Conservation (phyloP, 2,329 filamentous ascomycete species). For the Scedosporium apiospermum region DNA sequence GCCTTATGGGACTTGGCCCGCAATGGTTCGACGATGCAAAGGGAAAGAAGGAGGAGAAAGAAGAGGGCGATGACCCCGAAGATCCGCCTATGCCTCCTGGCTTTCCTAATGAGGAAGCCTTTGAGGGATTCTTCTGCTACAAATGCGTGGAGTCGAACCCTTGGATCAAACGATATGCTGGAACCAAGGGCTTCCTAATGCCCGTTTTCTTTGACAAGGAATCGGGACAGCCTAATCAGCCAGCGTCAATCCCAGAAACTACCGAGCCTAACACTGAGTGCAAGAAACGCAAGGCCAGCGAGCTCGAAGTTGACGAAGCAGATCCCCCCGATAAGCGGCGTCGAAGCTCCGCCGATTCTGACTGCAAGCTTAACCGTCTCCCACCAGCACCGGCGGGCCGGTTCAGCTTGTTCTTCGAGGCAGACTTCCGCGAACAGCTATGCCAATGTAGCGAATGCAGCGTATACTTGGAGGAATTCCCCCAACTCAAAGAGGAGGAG, state of each 20-base stretch:
- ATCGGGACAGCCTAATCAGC: constrained; percentile 10
- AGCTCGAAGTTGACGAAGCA: constrained; percentile 26
- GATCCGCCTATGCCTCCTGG: constrained; percentile 68
- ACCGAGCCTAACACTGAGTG: constrained; percentile 12
- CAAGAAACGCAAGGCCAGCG: constrained; percentile 60
- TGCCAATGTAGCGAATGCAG: constrained; percentile 75
- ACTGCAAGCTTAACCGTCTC: constrained; percentile 54
- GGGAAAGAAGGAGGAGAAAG: constrained; percentile 14
- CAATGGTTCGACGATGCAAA: constrained; percentile 55
- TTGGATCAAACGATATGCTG: constrained; percentile 87
- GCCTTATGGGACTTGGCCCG: constrained; percentile 70
- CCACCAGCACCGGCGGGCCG: constrained; percentile 42
- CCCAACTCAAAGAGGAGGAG: constrained; percentile 86
- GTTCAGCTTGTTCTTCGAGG: constrained; percentile 76
- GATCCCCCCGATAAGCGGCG: constrained; percentile 38
- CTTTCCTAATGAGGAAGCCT: constrained; percentile 82
- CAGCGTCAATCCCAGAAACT: neutral
- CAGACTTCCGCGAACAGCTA: constrained; percentile 69
- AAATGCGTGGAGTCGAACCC: constrained; percentile 82
- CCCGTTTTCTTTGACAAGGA: constrained; percentile 45
- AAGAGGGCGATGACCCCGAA: constrained; percentile 33
- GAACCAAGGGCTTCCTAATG: constrained; percentile 66
- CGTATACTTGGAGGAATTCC: constrained; percentile 35
- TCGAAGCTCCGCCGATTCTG: constrained; percentile 31
- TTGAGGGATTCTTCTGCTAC: constrained; percentile 87